Evolutionary conservation across 116 monocot genomes (phyloP), one percentile per base, ranked within the genome.

Genomic region (Iris pallida): DNA sequence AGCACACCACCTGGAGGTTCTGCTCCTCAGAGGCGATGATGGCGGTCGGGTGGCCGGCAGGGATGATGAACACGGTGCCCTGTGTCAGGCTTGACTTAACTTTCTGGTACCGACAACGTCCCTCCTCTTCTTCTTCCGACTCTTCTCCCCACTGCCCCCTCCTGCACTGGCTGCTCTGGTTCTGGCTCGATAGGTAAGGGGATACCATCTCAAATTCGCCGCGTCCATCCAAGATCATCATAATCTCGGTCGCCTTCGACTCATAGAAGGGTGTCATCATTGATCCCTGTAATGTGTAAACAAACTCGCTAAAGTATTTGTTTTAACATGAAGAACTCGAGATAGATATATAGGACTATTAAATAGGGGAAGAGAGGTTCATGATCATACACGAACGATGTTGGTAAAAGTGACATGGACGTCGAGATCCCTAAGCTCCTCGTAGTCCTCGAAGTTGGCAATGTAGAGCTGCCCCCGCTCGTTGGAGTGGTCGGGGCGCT

Each of bases 261-360:
- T 84, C 82, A 79, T 78, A 84, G 67, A 59, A 61, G 2, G 84
- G 84, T 5, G 78, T 77, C 17, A 70, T 62, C 91, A 91, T 84
- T 3, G 91, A 81, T 49, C 91, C 76, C 90, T 86, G 53, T 1
- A 58, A 13, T 3, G 30, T 30, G 30, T 30, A 30, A 55, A 30
- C 30, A 30, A 30, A 30, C 30, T 30, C 30, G 3, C 30, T 30
- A 30, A 30, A 30, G 30, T 30, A 30, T 1, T 1, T 30, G n/a
- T 30, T 3, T 30, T 30, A 30, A 30, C 30, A 30, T 30, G 3
- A 30, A 30, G 30, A 30, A 30, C 30, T 30, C 30, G 30, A 30
- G 0, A 30, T 30, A 30, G 0, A 30, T 30, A n/a, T n/a, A n/a
- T n/a, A n/a, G 30, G 30, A 30, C 2, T 30, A 3, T 30, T 30